Evolutionary conservation across 768 basidiomycete genomes (phyloP).

Genomic region (Suillus luteus): DNA sequence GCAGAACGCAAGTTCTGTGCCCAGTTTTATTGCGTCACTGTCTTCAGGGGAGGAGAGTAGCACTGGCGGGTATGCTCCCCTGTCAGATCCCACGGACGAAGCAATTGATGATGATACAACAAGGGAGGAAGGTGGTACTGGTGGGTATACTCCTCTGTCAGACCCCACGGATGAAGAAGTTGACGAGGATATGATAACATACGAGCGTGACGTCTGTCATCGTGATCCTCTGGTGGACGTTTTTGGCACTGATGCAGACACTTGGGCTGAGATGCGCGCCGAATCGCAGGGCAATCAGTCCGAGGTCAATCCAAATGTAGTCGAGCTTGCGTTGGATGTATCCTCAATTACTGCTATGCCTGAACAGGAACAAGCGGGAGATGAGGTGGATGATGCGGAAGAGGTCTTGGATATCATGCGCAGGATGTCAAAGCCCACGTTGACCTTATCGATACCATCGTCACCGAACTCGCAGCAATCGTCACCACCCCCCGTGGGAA

Average conservation of each 20-base stretch:
- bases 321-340: constrained; percentile 54
- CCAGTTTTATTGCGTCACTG: constrained; percentile 25
- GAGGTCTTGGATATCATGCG: constrained; percentile 39
- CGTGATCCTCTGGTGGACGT: constrained; percentile 60
- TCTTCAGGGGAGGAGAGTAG: constrained; percentile 28
- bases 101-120: constrained; percentile 34
- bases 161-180: constrained; percentile 26
- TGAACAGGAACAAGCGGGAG: constrained; percentile 21
- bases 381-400: constrained; percentile 36
- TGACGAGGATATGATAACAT: constrained; percentile 44
- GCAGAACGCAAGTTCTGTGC: constrained; percentile 41
- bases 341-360: constrained; percentile 35
- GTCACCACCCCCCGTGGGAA: constrained; percentile 37
- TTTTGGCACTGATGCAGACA: constrained; percentile 66
- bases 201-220: constrained; percentile 36
- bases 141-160: constrained; percentile 32
- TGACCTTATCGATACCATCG: constrained; percentile 42
- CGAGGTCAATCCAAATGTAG: constrained; percentile 47
- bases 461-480: constrained; percentile 37
- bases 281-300: constrained; percentile 32
- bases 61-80: constrained; percentile 29
- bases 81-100: constrained; percentile 32
- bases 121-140: constrained; percentile 2
- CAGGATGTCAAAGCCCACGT: constrained; percentile 41
- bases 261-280: constrained; percentile 57